A percentile compares a stretch with the other conserved stretches of the same genome.
Conservation (phyloP, 176 grass and related monocot species). For the Cocos nucifera region DNA sequence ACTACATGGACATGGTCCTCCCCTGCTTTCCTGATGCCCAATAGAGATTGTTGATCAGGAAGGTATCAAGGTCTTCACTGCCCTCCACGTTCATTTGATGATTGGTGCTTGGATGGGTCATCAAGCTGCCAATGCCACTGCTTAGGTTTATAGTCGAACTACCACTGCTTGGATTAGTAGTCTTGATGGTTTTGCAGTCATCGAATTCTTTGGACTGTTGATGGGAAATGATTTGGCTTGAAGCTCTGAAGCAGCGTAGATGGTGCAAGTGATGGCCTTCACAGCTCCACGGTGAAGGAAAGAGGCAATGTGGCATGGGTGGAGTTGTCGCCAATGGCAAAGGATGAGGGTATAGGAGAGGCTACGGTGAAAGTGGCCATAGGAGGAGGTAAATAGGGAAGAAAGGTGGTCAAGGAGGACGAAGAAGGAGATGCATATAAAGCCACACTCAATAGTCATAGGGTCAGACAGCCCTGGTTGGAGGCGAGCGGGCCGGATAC, state of each 20-base stretch:
- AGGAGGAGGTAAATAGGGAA: conserved; percentile 27
- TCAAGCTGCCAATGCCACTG: not conserved
- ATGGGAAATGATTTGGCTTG: not conserved
- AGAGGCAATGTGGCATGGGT: conserved; percentile 5
- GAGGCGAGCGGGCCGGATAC: too few relatives aligned
- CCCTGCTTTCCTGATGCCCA: conserved; percentile 84
- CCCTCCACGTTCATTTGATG: conserved; percentile 2
- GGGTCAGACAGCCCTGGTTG: not conserved
- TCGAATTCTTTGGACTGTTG: not conserved
- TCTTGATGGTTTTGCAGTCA: not conserved
- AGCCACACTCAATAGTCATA: too few relatives aligned
- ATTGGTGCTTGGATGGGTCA: conserved; percentile 2
- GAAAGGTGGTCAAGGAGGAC: too few relatives aligned
- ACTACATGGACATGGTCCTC: conserved; percentile 86
- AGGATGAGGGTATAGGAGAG: conserved; percentile 13
- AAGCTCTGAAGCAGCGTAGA: conserved; percentile 23
- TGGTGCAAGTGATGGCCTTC: not conserved
- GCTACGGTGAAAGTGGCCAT: conserved; percentile 13
- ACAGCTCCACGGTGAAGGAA: conserved; percentile 12
- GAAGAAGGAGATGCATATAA: too few relatives aligned
- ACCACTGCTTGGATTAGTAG: not conserved
- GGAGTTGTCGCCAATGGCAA: conserved; percentile 7
- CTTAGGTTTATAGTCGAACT: conserved; percentile 14
- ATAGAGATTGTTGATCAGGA: conserved; percentile 31
- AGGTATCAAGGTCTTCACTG: conserved; percentile 9